These are phyloP conservation scores for Aspergillus panamensis DNA, from an alignment of 495 filamentous ascomycete species.

Conservation along the genomic window DNA sequence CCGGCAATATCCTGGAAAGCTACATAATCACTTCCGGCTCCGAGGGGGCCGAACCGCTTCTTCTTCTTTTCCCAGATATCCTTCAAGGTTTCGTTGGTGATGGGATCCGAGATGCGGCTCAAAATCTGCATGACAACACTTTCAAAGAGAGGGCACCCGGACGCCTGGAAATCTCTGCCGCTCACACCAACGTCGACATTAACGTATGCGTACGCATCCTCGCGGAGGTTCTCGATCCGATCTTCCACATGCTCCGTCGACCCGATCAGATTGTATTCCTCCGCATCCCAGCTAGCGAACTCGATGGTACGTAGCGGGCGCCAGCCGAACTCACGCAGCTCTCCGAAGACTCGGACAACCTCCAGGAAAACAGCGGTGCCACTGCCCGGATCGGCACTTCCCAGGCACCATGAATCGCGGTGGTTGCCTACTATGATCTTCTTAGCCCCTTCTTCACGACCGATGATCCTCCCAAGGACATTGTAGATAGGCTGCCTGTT, in stretches of 20 bases:
- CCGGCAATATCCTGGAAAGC: constrained; percentile 94
- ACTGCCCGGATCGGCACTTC: constrained; percentile 78
- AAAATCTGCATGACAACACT: constrained; percentile 68
- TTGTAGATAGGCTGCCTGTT: constrained; percentile 87
- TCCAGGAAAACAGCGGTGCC: constrained; percentile 92
- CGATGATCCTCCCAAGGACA: constrained; percentile 73
- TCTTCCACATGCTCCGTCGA: constrained; percentile 93
- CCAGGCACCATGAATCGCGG: constrained; percentile 90
- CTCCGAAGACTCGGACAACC: constrained; percentile 76
- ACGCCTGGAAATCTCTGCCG: constrained; percentile 68
- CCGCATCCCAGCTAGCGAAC: constrained; percentile 93
- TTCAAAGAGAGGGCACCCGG: constrained; percentile 74
- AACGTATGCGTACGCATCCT: constrained; percentile 73
- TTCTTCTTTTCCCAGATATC: constrained; percentile 70
- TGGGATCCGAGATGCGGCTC: constrained; percentile 68
- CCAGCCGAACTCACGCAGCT: constrained; percentile 72
- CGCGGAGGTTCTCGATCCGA: constrained; percentile 52
- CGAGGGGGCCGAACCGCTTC: constrained; percentile 59
- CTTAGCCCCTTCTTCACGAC: constrained; percentile 79
- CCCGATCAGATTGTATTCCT: constrained; percentile 90
- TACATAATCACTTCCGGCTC: constrained; percentile 82
- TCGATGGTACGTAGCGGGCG: constrained; percentile 87
- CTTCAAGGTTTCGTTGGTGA: constrained; percentile 66
- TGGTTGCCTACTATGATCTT: constrained; percentile 90
- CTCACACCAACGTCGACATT: constrained; percentile 87